These are phyloP conservation scores for Casuarina cunninghamiana DNA, from an alignment of 306 rosid species.

Conservation along the genomic window DNA sequence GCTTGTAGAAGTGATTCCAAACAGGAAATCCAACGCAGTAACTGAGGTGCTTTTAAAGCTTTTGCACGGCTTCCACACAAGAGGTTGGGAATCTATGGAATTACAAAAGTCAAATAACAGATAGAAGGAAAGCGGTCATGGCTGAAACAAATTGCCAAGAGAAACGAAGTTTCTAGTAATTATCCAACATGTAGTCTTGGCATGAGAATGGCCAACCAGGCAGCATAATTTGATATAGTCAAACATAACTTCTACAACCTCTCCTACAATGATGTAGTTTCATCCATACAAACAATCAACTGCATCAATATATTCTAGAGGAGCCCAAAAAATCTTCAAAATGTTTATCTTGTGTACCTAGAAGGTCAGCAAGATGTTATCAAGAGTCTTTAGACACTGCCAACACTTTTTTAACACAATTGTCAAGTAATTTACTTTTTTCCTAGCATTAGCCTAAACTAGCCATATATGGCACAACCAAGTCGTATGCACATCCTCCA, in stretches of 20 bases:
- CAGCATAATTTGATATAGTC: background rate
- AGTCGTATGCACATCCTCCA: too few species aligned
- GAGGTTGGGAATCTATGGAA: slow-evolving; percentile 61
- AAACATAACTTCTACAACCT: slow-evolving; percentile 66
- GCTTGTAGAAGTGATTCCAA: slow-evolving; percentile 58
- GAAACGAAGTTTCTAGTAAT: background rate
- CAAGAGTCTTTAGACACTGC: background rate
- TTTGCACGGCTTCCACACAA: slow-evolving; percentile 79
- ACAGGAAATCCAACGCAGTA: slow-evolving; percentile 75
- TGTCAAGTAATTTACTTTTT: background rate
- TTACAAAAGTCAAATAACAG: background rate
- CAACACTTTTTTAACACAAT: background rate
- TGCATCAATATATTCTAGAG: slow-evolving; percentile 82
- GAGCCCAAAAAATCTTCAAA: slow-evolving; percentile 74
- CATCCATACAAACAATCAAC: slow-evolving; percentile 73
- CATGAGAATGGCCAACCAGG: background rate
- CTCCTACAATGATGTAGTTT: slow-evolving; percentile 70
- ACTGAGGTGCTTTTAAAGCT: slow-evolving; percentile 53
- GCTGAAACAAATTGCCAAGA: background rate
- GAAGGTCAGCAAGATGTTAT: background rate
- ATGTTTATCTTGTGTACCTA: slow-evolving; percentile 58
- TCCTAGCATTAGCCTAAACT: background rate
- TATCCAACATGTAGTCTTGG: background rate
- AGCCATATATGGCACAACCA: background rate
- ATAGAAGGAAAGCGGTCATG: background rate